phyloP scores from a whole-genome alignment of 176 grass and related monocot species.

The Puccinellia tenuiflora region DNA sequence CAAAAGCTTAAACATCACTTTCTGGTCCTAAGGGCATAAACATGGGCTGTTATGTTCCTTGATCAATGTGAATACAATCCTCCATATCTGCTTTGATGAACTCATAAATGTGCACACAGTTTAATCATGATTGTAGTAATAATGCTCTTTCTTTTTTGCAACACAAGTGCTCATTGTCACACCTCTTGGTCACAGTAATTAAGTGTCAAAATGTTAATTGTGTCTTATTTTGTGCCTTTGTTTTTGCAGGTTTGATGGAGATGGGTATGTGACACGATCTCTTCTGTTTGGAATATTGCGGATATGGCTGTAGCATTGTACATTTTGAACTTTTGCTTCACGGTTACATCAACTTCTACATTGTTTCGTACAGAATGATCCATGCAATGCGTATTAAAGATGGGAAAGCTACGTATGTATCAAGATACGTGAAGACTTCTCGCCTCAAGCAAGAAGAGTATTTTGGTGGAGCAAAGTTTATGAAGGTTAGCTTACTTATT shows the following conservation, averaged over 20 bases:
- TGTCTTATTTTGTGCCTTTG: neutral
- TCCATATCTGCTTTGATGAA: neutral
- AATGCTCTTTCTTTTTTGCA: neutral
- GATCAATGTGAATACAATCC: neutral
- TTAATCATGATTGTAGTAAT: neutral
- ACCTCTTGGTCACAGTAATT: neutral
- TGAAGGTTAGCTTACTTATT: constrained; percentile 47
- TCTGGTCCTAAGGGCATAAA: neutral
- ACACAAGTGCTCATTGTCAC: neutral
- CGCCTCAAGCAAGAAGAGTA: constrained; percentile 90
- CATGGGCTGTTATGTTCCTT: neutral
- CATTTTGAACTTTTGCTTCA: neutral
- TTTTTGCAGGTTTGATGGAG: constrained; percentile 93
- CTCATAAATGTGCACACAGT: neutral
- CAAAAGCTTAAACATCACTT: neutral
- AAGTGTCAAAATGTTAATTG: neutral
- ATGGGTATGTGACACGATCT: constrained; percentile 55
- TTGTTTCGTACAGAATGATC: constrained; percentile 68
- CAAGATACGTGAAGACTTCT: constrained; percentile 89
- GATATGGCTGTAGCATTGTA: neutral
- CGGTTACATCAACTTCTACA: neutral
- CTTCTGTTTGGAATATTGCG: neutral
- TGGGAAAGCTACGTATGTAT: constrained; percentile 93
- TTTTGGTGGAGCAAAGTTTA: constrained; percentile 90
- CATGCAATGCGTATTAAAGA: constrained; percentile 91